These are phyloP conservation scores for Microsporum ferrugineum DNA, from an alignment of 2,329 filamentous ascomycete genomes.

Conservation along the genomic window DNA sequence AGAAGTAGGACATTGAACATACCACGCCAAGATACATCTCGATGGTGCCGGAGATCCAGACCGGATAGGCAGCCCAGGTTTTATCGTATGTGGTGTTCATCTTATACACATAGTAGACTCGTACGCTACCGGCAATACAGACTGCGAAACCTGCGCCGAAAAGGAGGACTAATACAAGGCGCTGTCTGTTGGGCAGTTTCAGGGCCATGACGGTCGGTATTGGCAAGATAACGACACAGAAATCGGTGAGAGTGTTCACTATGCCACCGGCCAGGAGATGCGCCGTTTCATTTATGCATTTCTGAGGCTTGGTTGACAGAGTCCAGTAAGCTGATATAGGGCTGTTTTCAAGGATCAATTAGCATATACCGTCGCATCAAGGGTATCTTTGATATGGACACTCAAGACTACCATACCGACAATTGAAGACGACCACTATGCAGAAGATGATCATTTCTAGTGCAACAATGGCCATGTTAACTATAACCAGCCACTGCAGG, in stretches of 20 bases:
- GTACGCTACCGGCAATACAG: neutral
- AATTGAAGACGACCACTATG: neutral
- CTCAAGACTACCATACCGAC: neutral
- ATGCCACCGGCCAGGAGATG: neutral
- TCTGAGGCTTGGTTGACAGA: neutral
- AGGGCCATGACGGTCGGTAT: neutral
- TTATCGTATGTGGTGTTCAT: neutral
- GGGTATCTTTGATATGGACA: too few relatives aligned
- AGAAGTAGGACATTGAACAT: neutral
- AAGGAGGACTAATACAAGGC: neutral
- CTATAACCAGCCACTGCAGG: neutral
- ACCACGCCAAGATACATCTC: conserved; percentile 2
- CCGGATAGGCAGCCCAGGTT: neutral
- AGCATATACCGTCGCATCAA: too few relatives aligned
- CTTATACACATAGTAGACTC: neutral
- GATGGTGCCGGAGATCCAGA: neutral
- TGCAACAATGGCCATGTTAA: neutral
- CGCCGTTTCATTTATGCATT: neutral
- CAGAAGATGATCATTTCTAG: neutral
- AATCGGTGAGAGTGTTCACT: neutral
- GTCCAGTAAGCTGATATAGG: neutral
- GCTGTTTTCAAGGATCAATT: neutral
- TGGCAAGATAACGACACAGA: neutral
- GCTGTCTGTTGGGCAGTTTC: neutral
- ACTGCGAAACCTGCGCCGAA: neutral